phyloP scores from a whole-genome alignment of 208 protist species.

The Acanthamoeba castellanii region DNA sequence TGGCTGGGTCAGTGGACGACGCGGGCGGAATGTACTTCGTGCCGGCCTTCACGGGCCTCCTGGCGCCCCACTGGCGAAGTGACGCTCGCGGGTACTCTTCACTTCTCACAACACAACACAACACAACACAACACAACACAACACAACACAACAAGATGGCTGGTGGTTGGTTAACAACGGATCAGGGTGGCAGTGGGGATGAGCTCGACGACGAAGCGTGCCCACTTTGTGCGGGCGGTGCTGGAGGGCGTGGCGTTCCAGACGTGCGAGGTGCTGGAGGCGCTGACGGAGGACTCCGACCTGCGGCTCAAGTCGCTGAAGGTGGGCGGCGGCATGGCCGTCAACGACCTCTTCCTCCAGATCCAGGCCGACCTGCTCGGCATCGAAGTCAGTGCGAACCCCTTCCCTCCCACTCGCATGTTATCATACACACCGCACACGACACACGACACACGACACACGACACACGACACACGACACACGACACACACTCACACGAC shows the following conservation, averaged over 20 bases:
- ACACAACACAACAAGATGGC: too few species aligned
- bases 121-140: too few species aligned
- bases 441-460: constrained; percentile 2
- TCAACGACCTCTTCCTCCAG: constrained; percentile 94
- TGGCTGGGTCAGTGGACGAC: constrained; percentile 77
- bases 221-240: constrained; percentile 85
- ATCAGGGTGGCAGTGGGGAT: constrained; percentile 73
- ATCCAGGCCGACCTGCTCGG: constrained; percentile 95
- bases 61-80: constrained; percentile 97
- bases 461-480: neutral
- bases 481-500: neutral
- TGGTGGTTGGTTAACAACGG: too few species aligned
- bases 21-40: constrained; percentile 95
- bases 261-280: constrained; percentile 80
- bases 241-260: constrained; percentile 84
- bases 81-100: constrained; percentile 93
- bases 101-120: neutral
- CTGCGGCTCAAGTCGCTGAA: constrained; percentile 89
- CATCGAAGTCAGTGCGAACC: constrained; percentile 84
- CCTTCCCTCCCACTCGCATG: neutral
- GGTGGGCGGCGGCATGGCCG: constrained; percentile 97
- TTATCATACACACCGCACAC: neutral
- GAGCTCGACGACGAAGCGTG: constrained; percentile 73
- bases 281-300: constrained; percentile 91
- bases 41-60: constrained; percentile 97